Evolutionary conservation across 192 early-diverging fungal species (phyloP).

Genomic region (Pecoramyces ruminantium): DNA sequence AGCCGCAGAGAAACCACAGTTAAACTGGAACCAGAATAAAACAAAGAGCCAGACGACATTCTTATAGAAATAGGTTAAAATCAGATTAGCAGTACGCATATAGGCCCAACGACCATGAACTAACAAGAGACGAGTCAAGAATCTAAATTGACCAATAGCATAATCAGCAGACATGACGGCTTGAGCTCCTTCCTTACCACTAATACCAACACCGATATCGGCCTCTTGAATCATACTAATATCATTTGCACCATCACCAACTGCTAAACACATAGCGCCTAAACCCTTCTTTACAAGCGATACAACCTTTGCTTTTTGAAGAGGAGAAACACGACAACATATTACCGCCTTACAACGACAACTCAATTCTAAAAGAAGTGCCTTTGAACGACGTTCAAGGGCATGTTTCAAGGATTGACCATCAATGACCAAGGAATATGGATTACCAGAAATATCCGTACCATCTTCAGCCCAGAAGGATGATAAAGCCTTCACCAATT

Average conservation of each 20-base stretch:
- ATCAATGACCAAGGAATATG: slow-evolving; percentile 30
- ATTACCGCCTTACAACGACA: slow-evolving; percentile 56
- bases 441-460: not conserved
- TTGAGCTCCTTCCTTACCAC: slow-evolving; percentile 52
- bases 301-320: slow-evolving; percentile 94
- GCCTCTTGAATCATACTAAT: slow-evolving; percentile 45
- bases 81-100: slow-evolving; percentile 72
- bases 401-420: slow-evolving; percentile 41
- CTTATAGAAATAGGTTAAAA: slow-evolving; percentile 92
- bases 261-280: slow-evolving; percentile 49
- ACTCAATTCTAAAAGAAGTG: slow-evolving; percentile 29
- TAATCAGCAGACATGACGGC: slow-evolving; percentile 92
- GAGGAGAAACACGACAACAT: slow-evolving; percentile 78
- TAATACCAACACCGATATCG: slow-evolving; percentile 43
- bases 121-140: slow-evolving; percentile 65
- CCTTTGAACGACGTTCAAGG: slow-evolving; percentile 42
- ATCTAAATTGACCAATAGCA: slow-evolving; percentile 79
- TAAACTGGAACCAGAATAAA: slow-evolving; percentile 88
- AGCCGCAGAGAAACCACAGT: slow-evolving; percentile 45
- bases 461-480: slow-evolving; percentile 32
- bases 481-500: slow-evolving; percentile 35
- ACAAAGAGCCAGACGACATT: slow-evolving; percentile 86
- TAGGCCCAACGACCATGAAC: slow-evolving; percentile 91
- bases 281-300: slow-evolving; percentile 65
- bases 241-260: slow-evolving; percentile 46